Evolutionary conservation across 179 eudicot species (phyloP).

Genomic region (Spinacia oleracea): DNA sequence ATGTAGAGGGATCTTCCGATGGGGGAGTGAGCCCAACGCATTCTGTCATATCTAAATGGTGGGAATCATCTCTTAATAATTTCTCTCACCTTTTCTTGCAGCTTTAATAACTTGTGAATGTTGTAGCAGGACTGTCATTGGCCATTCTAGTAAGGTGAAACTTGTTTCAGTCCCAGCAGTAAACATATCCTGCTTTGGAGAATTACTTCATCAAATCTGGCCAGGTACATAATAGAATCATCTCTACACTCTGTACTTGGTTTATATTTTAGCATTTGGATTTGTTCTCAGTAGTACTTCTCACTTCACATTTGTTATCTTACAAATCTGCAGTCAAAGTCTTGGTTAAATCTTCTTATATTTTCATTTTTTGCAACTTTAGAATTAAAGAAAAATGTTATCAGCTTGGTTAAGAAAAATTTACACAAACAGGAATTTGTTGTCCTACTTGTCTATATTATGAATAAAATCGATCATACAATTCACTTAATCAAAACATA

Average conservation of each 20-base stretch:
- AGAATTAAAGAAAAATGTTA: no score
- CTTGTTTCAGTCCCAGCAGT: constrained; percentile 46
- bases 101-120: constrained; percentile 39
- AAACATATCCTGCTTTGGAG: constrained; percentile 37
- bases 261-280: background rate
- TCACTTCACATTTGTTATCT: background rate
- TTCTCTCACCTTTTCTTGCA: constrained; percentile 38
- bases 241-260: background rate
- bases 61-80: constrained; percentile 7
- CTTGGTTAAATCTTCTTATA: no score
- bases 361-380: no score
- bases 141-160: constrained; percentile 37
- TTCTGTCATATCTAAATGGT: constrained; percentile 18
- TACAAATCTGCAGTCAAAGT: no score
- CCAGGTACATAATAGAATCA: background rate
- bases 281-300: no score
- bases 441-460: no score
- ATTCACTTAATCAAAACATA: no score
- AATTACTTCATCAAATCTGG: background rate
- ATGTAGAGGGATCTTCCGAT: constrained; percentile 3
- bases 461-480: no score
- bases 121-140: constrained; percentile 36
- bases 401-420: background rate
- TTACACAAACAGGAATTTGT: background rate
- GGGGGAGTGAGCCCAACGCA: background rate